Base-by-base conservation (phyloP, 169 alveolate species). In the Plasmodium sp. region DNA sequence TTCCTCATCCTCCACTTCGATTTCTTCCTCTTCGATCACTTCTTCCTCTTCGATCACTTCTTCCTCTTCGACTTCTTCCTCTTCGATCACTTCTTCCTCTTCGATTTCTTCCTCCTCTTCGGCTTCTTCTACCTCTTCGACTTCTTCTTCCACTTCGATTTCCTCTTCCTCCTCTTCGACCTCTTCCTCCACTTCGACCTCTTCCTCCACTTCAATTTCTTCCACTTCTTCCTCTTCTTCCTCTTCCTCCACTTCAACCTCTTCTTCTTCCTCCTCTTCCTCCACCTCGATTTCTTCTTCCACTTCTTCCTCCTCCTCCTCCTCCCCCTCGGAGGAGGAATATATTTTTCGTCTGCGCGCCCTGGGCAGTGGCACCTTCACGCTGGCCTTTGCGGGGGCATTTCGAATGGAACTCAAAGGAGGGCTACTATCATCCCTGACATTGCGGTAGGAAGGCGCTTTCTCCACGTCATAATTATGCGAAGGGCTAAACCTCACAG, bases 91-190 rank as follows among this genome's bases (percentile, higher is more conserved):
- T 2, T 45, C 85, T 5, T 14, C 83, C 10, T 48, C 80, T 0
- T 34, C 90, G 5, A 33, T 83, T 18, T 41, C 83, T 27, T 71
- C 80, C 6, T 79, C 79, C 4, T 80, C 95, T 6, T 75, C 92
- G 1, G 27, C 48, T 4, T 54, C 88, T 22, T 62, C 92, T 14
- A 33, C 92, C 0, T n/a, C 43, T 0, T 80, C 95, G 7, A 4
- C 80, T 16, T 81, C 81, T 45, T 82, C 93, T 33, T 33, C 90
- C 54, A 43, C 95, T 6, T 81, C 96, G 1, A 9, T 91, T 67
- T 43, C 73, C 34, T 16, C 93, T 0, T 33, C 79, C 22, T 27
- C 92, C 48, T 43, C 41, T 34, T 34, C 41, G n/a, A n/a, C n/a
- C n/a, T n/a, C n/a, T n/a, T n/a, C n/a, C 33, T 67, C 93, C 41